A percentile compares a stretch with the other conserved stretches of the same genome.
Evolutionary conservation across 495 filamentous ascomycete genomes (phyloP).

Genomic region (Hyaloscypha finlandica): DNA sequence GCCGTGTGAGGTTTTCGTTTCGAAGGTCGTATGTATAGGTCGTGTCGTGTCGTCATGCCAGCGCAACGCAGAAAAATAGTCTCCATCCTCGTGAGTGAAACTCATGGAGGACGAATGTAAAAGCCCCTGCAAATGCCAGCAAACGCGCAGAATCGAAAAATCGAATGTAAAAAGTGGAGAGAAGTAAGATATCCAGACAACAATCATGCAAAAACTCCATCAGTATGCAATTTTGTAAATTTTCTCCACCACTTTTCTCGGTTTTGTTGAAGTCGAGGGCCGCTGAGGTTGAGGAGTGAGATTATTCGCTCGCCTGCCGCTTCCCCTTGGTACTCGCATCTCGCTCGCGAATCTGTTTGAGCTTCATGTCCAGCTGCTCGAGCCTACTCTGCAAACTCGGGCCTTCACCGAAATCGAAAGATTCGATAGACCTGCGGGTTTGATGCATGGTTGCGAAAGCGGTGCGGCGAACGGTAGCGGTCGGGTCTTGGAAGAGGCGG

Average conservation of each 20-base stretch:
- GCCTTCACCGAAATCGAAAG: conserved; percentile 33
- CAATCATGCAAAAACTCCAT: not conserved
- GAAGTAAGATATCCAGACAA: not conserved
- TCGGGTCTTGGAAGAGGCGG: conserved; percentile 41
- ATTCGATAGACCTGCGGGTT: conserved; percentile 34
- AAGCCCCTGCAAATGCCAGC: not conserved
- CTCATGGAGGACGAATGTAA: not conserved
- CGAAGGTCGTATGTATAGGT: too few species aligned
- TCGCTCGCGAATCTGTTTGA: conserved; percentile 47
- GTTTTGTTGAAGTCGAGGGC: not conserved
- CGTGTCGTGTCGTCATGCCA: too few species aligned
- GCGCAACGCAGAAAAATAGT: too few species aligned
- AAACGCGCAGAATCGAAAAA: not conserved
- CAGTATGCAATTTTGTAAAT: not conserved
- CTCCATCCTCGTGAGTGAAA: not conserved
- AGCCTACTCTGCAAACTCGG: conserved; percentile 45
- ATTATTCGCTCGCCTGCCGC: not conserved
- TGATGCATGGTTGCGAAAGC: conserved; percentile 35
- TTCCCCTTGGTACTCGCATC: conserved; percentile 31
- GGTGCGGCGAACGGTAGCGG: conserved; percentile 42
- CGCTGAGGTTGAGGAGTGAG: not conserved
- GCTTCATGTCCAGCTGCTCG: conserved; percentile 51
- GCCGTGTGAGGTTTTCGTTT: too few species aligned
- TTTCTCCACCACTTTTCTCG: not conserved
- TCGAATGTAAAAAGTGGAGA: not conserved